Evolutionary conservation across 2,329 filamentous ascomycete species (phyloP), one percentile per base, ranked within the genome.

Genomic region (Nakataea oryzae): DNA sequence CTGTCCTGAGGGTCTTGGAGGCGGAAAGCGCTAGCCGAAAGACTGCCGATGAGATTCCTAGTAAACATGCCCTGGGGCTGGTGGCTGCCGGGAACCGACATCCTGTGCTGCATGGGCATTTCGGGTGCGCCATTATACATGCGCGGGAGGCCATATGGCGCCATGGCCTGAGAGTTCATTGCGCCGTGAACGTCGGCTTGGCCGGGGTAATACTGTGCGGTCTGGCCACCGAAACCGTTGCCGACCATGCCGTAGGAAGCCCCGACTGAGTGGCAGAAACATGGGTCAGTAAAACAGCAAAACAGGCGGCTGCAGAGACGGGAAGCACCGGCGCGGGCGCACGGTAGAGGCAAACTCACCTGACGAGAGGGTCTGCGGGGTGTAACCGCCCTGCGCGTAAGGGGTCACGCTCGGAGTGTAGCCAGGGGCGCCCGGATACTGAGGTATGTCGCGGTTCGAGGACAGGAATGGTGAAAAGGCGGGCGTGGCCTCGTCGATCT

Each of bases 1-100:
- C 91, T 90, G 66, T 91, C 88, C 21, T 89, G 79, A 0, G 86
- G 84, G 67, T 97, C 93, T 2, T 85, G 87, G 61, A 97, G 81
- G 34, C 88, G 86, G 71, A 93, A 93, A 1, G 93, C 93, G 70
- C 93, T 96, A 34, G 93, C 92, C 7, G 91, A 88, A 60, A 96
- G 79, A 72, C 90, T 96, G 2, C 95, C 95, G 66, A 99, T 97
- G 12, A 99, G 82, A 70, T 97, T 99, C 61, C 93, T 81, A 0
- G 93, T 97, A 71, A 93, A 96, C 91, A 96, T 96, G 62, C 90
- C 91, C 50, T 86, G 86, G 1, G 87, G 86, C 60, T 81, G 80
- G 27, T 60, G 59, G 54, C 71, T 64, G 73, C 81, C 71, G 65
- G 74, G 71, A 64, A 77, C 75, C 24, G 73, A 70, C 61, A 74